Conservation (phyloP, 176 grass and related monocot species). For the Leersia perrieri region DNA sequence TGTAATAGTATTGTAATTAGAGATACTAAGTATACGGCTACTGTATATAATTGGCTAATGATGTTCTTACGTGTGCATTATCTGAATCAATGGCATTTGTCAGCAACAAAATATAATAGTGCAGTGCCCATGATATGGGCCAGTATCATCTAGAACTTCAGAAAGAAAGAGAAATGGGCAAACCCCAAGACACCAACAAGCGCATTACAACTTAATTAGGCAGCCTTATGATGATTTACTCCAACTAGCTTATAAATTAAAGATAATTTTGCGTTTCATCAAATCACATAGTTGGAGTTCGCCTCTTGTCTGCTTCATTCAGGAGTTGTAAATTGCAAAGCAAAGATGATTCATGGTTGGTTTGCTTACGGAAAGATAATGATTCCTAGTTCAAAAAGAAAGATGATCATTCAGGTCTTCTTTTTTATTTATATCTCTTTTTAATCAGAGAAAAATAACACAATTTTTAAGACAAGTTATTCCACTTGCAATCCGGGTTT, state of each 20-base stretch:
- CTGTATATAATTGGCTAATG: conserved; percentile 1
- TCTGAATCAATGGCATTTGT: conserved; percentile 19
- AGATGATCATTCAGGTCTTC: conserved; percentile 1
- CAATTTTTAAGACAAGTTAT: conserved; percentile 18
- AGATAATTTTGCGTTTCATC: background rate
- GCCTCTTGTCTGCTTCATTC: background rate
- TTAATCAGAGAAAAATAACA: conserved; percentile 19
- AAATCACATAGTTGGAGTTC: conserved; percentile 25
- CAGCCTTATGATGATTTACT: conserved; percentile 3
- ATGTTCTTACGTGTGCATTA: conserved; percentile 28
- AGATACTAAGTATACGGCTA: background rate
- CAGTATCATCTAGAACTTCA: background rate
- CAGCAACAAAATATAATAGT: background rate
- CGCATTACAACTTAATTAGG: background rate
- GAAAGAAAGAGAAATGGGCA: background rate
- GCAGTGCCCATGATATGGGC: background rate
- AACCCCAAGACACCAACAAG: background rate
- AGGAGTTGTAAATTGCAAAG: background rate
- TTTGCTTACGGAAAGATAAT: background rate
- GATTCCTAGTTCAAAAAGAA: conserved; percentile 7
- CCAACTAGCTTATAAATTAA: background rate
- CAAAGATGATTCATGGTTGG: background rate
- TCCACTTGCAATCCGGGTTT: conserved; percentile 37
- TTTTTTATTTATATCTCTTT: background rate
- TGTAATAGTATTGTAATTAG: background rate